A percentile compares a stretch with the other conserved stretches of the same genome.
phyloP scores from a whole-genome alignment of 1,139 yeast genomes.

The Pichia sp. region DNA sequence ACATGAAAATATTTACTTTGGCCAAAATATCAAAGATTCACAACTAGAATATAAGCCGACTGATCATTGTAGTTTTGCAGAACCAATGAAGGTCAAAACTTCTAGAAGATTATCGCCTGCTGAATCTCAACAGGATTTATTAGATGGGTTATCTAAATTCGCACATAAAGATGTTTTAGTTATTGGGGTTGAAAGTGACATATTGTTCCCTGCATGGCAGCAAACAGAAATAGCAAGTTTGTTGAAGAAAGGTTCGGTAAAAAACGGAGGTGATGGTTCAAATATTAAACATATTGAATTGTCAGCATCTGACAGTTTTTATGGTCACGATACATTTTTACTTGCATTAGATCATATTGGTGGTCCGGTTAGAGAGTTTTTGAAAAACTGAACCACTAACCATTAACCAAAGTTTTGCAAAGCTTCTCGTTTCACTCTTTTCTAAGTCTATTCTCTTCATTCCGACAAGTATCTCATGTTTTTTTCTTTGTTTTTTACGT shows the following conservation, averaged over 20 bases:
- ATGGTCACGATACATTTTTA: slow-evolving; percentile 87
- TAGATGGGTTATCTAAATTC: slow-evolving; percentile 55
- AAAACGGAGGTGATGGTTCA: slow-evolving; percentile 26
- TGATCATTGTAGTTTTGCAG: slow-evolving; percentile 29
- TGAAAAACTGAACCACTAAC: slow-evolving; percentile 19
- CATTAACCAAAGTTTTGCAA: neutral
- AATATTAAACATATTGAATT: slow-evolving; percentile 61
- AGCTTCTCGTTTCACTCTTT: neutral
- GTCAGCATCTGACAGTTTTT: slow-evolving; percentile 66
- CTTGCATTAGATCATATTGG: slow-evolving; percentile 77
- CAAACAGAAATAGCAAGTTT: slow-evolving; percentile 73
- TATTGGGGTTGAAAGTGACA: slow-evolving; percentile 87
- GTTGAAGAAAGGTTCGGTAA: slow-evolving; percentile 35
- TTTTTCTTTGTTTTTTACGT: neutral
- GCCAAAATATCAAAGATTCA: slow-evolving; percentile 18
- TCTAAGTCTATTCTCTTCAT: neutral
- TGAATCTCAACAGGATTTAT: slow-evolving; percentile 52
- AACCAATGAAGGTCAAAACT: slow-evolving; percentile 49
- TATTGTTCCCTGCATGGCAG: slow-evolving; percentile 91
- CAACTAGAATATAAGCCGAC: slow-evolving; percentile 23
- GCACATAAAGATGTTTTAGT: slow-evolving; percentile 63
- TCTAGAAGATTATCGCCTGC: slow-evolving; percentile 34
- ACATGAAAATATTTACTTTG: slow-evolving; percentile 28
- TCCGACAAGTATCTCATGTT: neutral
- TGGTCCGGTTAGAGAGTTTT: slow-evolving; percentile 57